Evolutionary conservation across 2,329 filamentous ascomycete genomes (phyloP), one percentile per base, ranked within the genome.

Genomic region (Gyromitra esculenta): DNA sequence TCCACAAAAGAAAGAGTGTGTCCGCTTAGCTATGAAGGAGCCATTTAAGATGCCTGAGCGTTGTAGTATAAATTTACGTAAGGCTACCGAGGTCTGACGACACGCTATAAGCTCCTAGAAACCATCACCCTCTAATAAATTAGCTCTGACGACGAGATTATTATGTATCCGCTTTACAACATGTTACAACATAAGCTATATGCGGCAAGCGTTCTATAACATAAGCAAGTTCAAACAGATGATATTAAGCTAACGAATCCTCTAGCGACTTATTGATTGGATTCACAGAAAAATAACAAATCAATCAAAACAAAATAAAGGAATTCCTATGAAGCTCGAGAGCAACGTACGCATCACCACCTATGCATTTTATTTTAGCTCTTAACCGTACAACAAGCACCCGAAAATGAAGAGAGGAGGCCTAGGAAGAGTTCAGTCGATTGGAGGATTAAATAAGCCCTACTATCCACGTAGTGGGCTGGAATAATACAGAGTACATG

Each of bases 11-110:
- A 37, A 39, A 43, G 41, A 45, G 48, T 35, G 68, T 57, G 68
- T 56, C 21, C 62, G 43, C 63, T 67, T 68, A 21, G 43, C 54
- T 67, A 41, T 48, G 25, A 31, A 31, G 25, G 25, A 31, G 25
- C 25, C 25, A 4, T 31, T 31, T 31, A 4, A 31, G 25, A 31
- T 3, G 25, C 4, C 25, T 18, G 41, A 11, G 18, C 50, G 35
- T 43, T 54, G 35, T 13, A 43, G 56, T 21, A n/a, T 52, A 48
- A 15, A 41, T 59, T 73, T 74, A 74, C 64, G 71, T 74, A 74
- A 74, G 71, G 43, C 43, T 43, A 69, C 8, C 18, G 4, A 37
- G 21, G 21, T 6, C 25, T 48, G 59, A 48, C 43, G 25, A 9
- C 18, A 56, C 6, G 52, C 11, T 56, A 56, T 56, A 6, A 56